Conservation (phyloP, 331 rosid species). For the Arachis monticola region DNA sequence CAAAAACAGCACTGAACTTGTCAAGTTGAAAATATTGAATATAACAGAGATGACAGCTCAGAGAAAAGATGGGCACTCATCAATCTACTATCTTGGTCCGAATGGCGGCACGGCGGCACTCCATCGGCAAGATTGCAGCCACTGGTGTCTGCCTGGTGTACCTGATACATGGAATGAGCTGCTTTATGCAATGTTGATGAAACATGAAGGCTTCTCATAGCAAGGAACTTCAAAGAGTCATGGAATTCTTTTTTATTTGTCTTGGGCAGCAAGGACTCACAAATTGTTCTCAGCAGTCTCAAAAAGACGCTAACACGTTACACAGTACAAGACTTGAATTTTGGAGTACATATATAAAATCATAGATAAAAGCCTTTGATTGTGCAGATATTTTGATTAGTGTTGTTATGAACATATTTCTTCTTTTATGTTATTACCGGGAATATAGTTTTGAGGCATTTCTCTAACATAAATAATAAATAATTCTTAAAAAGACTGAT, state of each 20-base stretch:
- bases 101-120: slow-evolving; percentile 49
- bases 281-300: background rate
- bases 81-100: slow-evolving; percentile 68
- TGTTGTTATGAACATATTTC: slow-evolving; percentile 30
- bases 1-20: slow-evolving; percentile 31
- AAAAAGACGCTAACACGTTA: background rate
- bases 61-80: slow-evolving; percentile 87
- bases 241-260: too few species aligned
- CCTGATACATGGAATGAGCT: slow-evolving; percentile 92
- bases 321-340: slow-evolving; percentile 5
- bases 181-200: slow-evolving; percentile 69
- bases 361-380: slow-evolving; percentile 4
- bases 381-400: slow-evolving; percentile 13
- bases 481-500: too few species aligned
- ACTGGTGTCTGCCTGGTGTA: slow-evolving; percentile 97
- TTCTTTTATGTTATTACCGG: slow-evolving; percentile 7
- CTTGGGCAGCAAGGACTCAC: slow-evolving; percentile 16
- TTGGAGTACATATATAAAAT: background rate
- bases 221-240: background rate
- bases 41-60: slow-evolving; percentile 68
- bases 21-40: slow-evolving; percentile 60
- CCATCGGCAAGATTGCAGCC: slow-evolving; percentile 92
- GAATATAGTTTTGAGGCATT: too few species aligned
- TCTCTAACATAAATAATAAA: too few species aligned
- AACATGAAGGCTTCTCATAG: slow-evolving; percentile 37